A percentile compares a stretch with the other conserved stretches of the same genome.
Conservation (phyloP, 352 stramenopile species). For the Thraustotheca clavata region DNA sequence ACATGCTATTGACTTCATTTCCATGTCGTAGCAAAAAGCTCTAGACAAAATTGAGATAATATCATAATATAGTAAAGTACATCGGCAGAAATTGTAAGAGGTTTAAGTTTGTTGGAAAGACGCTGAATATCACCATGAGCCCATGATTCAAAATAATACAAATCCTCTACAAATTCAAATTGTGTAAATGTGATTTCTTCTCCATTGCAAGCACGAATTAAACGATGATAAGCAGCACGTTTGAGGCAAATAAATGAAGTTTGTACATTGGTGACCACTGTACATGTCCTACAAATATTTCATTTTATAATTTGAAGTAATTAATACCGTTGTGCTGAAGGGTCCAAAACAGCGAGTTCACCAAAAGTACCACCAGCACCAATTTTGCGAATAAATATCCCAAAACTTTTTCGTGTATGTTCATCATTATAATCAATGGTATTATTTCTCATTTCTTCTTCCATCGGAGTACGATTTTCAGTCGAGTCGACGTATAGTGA, state of each 20-base stretch:
- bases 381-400: constrained; percentile 73
- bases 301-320: not conserved
- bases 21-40: constrained; percentile 62
- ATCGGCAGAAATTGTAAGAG: constrained; percentile 55
- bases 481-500: constrained; percentile 69
- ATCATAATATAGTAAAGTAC: not conserved
- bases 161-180: constrained; percentile 71
- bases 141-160: constrained; percentile 74
- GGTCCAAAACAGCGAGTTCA: constrained; percentile 74
- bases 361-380: constrained; percentile 63
- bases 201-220: constrained; percentile 75
- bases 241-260: constrained; percentile 85
- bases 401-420: constrained; percentile 32
- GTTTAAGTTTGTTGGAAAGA: constrained; percentile 54
- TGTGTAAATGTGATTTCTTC: constrained; percentile 72
- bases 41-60: not conserved
- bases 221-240: constrained; percentile 65
- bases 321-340: constrained; percentile 36
- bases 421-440: constrained; percentile 16
- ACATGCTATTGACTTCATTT: constrained; percentile 58
- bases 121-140: constrained; percentile 60
- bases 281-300: constrained; percentile 32
- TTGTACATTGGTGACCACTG: constrained; percentile 52
- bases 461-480: constrained; percentile 25
- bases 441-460: constrained; percentile 7